Base-by-base conservation (phyloP, 2,329 filamentous ascomycete species). In the Ilyonectria robusta region DNA sequence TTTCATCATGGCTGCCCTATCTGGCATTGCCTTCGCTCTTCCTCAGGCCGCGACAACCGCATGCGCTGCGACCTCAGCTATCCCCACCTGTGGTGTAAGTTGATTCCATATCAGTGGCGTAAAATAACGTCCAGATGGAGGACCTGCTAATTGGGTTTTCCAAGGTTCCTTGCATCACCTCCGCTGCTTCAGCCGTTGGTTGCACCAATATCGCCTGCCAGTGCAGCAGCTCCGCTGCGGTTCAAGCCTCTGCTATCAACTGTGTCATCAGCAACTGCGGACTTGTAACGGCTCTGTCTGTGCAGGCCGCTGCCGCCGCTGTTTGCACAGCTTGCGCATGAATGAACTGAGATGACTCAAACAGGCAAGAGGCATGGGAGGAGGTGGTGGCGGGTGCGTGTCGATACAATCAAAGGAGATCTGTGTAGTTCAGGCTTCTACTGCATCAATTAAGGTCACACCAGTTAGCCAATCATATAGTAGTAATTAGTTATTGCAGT, bases 11-110 rank as follows among this genome's bases (percentile, higher is more conserved):
- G 59, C 57, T 35, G 59, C 61, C 21, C 58, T 72, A 17, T 54
- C 69, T 19, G 42, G 67, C 31, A 51, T 57, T 53, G 29, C 54
- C 13, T 68, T 72, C 26, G 62, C 64, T 55, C 26, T 71, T 8
- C 70, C 69, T 10, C 70, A 72, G 35, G 70, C 70, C 46, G 59
- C 29, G 5, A 46, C 55, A 15, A 70, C 69, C 23, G 69, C 63
- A 9, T 72, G 70, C 26, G 61, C 67, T 11, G 4, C 59, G 57
- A 72, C 70, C n/a, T 72, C 70, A 29, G 70, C 70, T 17, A 70
- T 72, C 33, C 70, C 70, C 6, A 64, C 67, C n/a, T 72, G 70
- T 4, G 70, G 70, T 58, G 70, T 72, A 59, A 59, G 70, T 58
- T 4, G 19, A 35, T 1, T 29, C 42, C 13, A 26, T 46, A 21